Conservation (phyloP, 148 eudicot species). For the Cornus florida region DNA sequence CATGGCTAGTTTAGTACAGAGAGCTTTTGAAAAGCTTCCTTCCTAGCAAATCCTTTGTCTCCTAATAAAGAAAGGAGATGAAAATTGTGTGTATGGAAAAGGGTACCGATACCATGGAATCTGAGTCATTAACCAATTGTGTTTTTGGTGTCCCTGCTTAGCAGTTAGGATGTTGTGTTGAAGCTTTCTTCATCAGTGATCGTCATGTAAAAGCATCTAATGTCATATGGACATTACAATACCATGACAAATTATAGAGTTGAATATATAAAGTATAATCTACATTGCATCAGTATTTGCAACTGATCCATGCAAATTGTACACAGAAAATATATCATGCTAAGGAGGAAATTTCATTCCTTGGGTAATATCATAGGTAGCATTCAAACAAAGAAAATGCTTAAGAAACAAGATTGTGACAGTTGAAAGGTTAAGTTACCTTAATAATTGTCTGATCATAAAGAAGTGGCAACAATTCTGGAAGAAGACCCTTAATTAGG, state of each 20-base stretch:
- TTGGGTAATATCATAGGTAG: neutral
- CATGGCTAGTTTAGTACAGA: neutral
- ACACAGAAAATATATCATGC: neutral
- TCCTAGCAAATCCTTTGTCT: neutral
- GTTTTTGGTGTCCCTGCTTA: neutral
- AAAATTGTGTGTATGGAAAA: neutral
- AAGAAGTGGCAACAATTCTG: conserved; percentile 87
- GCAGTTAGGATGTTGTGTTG: neutral
- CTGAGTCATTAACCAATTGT: neutral
- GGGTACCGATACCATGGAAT: neutral
- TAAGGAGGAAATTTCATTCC: neutral
- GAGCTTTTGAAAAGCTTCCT: neutral
- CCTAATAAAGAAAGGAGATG: neutral
- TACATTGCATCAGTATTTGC: neutral
- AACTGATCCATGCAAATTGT: neutral
- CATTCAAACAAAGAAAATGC: neutral
- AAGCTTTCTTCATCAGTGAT: neutral
- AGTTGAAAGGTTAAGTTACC: conserved; percentile 37
- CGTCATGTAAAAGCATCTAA: neutral
- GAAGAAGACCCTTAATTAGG: conserved; percentile 89
- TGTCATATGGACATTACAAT: neutral
- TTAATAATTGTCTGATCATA: conserved; percentile 94
- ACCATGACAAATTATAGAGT: neutral
- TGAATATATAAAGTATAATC: neutral
- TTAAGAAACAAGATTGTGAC: neutral